phyloP scores from a whole-genome alignment of 164 flowering plant genomes.

The Dillenia suffruticosa region DNA sequence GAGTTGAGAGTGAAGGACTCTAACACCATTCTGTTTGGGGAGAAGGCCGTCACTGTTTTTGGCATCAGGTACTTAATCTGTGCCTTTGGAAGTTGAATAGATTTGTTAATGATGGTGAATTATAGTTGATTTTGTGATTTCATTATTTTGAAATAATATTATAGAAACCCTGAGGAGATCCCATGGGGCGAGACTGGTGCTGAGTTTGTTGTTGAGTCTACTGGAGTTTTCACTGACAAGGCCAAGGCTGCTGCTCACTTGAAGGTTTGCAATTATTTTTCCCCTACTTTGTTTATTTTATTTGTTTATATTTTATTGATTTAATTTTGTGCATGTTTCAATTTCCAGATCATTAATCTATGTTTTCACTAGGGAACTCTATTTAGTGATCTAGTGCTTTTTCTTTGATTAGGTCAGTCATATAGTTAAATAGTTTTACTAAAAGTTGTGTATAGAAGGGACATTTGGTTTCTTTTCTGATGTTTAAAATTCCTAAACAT shows the following conservation, averaged over 20 bases:
- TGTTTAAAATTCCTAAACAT: too few relatives aligned
- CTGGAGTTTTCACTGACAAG: conserved; percentile 62
- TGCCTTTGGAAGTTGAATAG: too few relatives aligned
- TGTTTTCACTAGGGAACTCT: too few relatives aligned
- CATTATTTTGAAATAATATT: background rate
- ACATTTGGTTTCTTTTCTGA: too few relatives aligned
- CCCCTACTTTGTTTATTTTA: background rate
- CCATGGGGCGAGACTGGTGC: conserved; percentile 60
- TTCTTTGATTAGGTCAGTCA: too few relatives aligned
- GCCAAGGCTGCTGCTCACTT: conserved; percentile 62
- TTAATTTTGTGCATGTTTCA: too few relatives aligned
- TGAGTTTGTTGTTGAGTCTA: conserved; percentile 50
- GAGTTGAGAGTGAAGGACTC: conserved; percentile 67
- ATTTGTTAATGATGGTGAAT: too few relatives aligned
- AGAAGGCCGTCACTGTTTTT: conserved; percentile 67
- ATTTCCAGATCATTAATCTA: too few relatives aligned
- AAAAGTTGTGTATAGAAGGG: too few relatives aligned
- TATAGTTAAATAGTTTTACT: too few relatives aligned
- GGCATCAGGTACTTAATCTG: conserved; percentile 45
- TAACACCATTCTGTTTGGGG: conserved; percentile 84
- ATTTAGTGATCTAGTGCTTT: too few relatives aligned
- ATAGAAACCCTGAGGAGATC: conserved; percentile 51
- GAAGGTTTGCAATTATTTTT: conserved; percentile 27
- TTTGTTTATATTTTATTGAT: background rate
- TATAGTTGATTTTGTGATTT: too few relatives aligned